A percentile compares a stretch with the other conserved stretches of the same genome.
Conservation (phyloP, 768 basidiomycete genomes). For the Pleurotus tuoliensis region DNA sequence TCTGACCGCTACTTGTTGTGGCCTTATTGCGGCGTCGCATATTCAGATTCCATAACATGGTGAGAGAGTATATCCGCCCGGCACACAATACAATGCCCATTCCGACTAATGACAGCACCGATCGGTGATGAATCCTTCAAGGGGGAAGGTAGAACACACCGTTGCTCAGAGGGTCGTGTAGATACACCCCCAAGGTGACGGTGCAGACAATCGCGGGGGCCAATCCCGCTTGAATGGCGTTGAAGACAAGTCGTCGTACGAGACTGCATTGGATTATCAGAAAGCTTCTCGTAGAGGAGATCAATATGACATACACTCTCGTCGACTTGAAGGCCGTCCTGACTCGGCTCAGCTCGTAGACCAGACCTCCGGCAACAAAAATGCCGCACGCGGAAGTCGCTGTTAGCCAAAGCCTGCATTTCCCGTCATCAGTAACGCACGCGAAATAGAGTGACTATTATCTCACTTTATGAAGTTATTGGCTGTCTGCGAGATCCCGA, state of each 20-base stretch:
- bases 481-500: background rate
- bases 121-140: background rate
- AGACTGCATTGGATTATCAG: background rate
- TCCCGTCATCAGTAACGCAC: too few species aligned
- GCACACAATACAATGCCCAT: conserved; percentile 2
- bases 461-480: conserved; percentile 1
- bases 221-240: conserved; percentile 3
- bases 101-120: background rate
- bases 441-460: too few species aligned
- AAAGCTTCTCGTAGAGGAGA: background rate
- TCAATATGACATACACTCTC: background rate
- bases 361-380: background rate
- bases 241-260: conserved; percentile 3
- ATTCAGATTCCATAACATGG: conserved; percentile 4
- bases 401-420: background rate
- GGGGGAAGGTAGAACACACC: background rate
- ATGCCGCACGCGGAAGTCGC: background rate
- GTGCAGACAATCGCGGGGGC: conserved; percentile 1
- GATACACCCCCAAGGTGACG: background rate
- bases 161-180: conserved; percentile 1
- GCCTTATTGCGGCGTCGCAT: background rate
- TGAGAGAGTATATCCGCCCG: conserved; percentile 3
- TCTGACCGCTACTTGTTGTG: background rate
- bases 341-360: conserved; percentile 1
- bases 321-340: conserved; percentile 5